Conservation (phyloP, 805 yeast species). For the Dipodascopsis uninucleata region DNA sequence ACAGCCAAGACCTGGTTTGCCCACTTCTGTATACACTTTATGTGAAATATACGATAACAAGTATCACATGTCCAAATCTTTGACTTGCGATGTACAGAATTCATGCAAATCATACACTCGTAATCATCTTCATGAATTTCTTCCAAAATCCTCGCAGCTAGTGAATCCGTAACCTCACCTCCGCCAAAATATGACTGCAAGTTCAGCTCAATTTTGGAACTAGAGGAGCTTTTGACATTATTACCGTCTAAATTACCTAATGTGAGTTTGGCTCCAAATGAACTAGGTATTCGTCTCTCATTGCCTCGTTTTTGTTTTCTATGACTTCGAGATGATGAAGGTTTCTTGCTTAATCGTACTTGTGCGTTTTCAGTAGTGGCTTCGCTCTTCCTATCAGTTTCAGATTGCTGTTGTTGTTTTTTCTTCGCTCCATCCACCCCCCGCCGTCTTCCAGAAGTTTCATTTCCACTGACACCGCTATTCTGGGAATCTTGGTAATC, state of each 20-base stretch:
- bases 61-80: constrained; percentile 72
- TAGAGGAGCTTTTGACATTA: neutral
- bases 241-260: neutral
- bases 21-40: constrained; percentile 85
- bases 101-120: constrained; percentile 83
- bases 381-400: too few species aligned
- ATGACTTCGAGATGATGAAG: too few species aligned
- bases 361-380: too few species aligned
- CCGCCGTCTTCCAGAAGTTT: too few species aligned
- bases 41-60: constrained; percentile 81
- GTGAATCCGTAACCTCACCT: constrained; percentile 10
- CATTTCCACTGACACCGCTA: too few species aligned
- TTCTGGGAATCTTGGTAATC: too few species aligned
- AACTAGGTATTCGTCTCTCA: too few species aligned
- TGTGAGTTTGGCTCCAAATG: constrained; percentile 34
- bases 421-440: too few species aligned
- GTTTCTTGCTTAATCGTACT: too few species aligned
- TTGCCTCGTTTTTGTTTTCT: too few species aligned
- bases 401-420: too few species aligned
- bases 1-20: constrained; percentile 59
- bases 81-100: constrained; percentile 65
- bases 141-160: constrained; percentile 16
- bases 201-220: neutral
- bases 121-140: constrained; percentile 34
- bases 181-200: constrained; percentile 1